Evolutionary conservation across 2,329 filamentous ascomycete genomes (phyloP), one percentile per base, ranked within the genome.

Genomic region (Aspergillus ibericus): DNA sequence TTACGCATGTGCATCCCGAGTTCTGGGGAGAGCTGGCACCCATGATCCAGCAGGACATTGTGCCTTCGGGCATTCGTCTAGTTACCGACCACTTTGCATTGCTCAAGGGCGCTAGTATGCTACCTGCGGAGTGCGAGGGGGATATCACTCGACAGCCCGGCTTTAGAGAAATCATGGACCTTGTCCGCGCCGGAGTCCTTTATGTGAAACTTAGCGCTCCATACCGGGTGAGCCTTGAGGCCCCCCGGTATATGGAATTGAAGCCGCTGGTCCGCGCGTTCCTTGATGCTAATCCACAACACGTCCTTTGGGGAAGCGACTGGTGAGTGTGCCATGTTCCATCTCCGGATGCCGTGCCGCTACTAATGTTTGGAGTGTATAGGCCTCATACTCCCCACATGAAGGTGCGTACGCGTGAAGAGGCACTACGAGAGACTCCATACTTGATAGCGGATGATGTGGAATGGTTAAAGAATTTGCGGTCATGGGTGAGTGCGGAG

Each of bases 161-260:
- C 1, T 71, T 73, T 48, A 38, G 54, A 8, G 68, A 67, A 3
- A 66, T 75, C n/a, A 50, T 75, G 38, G 64, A 66, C 5, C 62
- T 77, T 1, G 63, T 76, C 3, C 63, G 61, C 1, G 58, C 64
- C 1, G 74, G 75, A 2, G 66, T 68, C 47, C 59, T 77, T 1
- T 77, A 68, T 58, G 67, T 77, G 5, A 78, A 77, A 32, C 60
- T 78, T 6, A 77, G 75, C 49, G 75, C 74, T 2, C 75, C 75
- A 0, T 77, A 78, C 13, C 70, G 75, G 0, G 66, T 75, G 5
- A 72, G 68, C 35, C 67, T 68, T 1, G 52, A 66, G 16, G 68
- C 64, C 1, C 73, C 73, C 1, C n/a, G 32, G 0, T 77, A 75
- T 58, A 56, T 64, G 5, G 74, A 77, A 35, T 50, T 75, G 29